Evolutionary conservation across 331 rosid species (phyloP), one percentile per base, ranked within the genome.

Genomic region (Malus hybrid): DNA sequence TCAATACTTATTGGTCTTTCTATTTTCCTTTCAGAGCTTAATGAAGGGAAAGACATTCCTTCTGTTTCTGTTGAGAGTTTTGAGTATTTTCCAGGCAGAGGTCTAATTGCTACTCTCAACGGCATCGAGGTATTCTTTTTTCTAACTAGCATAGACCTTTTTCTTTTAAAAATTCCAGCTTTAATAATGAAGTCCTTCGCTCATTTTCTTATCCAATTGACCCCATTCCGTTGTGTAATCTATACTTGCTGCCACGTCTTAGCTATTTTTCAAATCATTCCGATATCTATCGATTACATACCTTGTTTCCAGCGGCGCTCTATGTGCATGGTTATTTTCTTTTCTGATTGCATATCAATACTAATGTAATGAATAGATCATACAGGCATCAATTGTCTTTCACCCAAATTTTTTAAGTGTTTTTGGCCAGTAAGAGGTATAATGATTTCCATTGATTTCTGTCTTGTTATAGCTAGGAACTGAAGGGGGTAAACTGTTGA

Each of bases 21-120:
- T 42, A 39, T 66, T 77, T 72, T 76, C 78, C 77, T 84, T 82
- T 80, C 90, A 95, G 99, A 85, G 99, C 99, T 79, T 77, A 90
- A 97, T 72, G 88, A 86, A 73, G 99, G 99, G 72, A 88, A 89
- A 88, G 93, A 92, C 75, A 97, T 95, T 73, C 99, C 97, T 65
- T 85, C 97, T 83, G 86, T 95, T 76, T 90, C 97, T 66, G 91
- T 95, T 83, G 97, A 92, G 82, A 92, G 88, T 82, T 92, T 88
- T 32, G 97, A 95, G 86, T 95, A 92, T 86, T 92, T 92, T 82
- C 99, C 97, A 57, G 99, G 99, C 24, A 88, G 89, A 83, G 99
- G 99, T 84, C 93, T 95, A 67, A 48, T 80, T 65, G 99, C 97
- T 60, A 95, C 97, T 83, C 83, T 95, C 76, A 86, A 92, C 74